Base-by-base conservation (phyloP, 768 basidiomycete genomes). In the Megacollybia marginata region DNA sequence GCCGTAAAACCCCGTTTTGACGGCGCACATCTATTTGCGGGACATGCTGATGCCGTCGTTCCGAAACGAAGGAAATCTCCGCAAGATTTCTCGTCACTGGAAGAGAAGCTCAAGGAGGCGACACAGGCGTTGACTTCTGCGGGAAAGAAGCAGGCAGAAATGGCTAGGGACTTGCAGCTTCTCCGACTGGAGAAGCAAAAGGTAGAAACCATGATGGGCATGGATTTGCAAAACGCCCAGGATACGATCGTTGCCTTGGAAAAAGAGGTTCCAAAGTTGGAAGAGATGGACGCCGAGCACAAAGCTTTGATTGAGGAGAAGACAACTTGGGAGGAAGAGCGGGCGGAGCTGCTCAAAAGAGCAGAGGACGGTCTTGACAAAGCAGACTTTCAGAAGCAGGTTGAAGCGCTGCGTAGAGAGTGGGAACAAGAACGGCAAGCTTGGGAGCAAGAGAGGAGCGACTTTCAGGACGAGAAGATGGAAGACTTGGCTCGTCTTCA, bases 11-110 rank as follows among this genome's bases (percentile, higher is more conserved):
- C 69, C 9, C 80, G 79, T 35, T 93, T 93, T 61, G 88, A 89
- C 48, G 88, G 88, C 11, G 80, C 85, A 0, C 89, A 92, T 67
- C 71, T 92, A 48, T 92, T 92, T 55, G 88, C 92, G 0, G 90
- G 91, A 0, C 86, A 92, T 55, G 80, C 77, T 4, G 75, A 82
- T 42, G 76, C 87, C 5, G 67, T 86, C 15, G 68, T 85, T 0
- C 87, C 86, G 0, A 66, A 62, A 42, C 58, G 67, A 38, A 68
- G 69, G 31, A 64, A 72, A 38, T 69, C 71, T 3, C 67, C 76
- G 0, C 69, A 74, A 28, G 65, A 75, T 65, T 73, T 12, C 64
- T 70, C 2, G 58, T 62, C 70, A 5, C 71, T 92, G 16, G 86
- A 92, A 57, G 75, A 77, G 51, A 82, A 80, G 61, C 68, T 91